Conservation (phyloP, 2,329 filamentous ascomycete species). For the Neonectria magnoliae region DNA sequence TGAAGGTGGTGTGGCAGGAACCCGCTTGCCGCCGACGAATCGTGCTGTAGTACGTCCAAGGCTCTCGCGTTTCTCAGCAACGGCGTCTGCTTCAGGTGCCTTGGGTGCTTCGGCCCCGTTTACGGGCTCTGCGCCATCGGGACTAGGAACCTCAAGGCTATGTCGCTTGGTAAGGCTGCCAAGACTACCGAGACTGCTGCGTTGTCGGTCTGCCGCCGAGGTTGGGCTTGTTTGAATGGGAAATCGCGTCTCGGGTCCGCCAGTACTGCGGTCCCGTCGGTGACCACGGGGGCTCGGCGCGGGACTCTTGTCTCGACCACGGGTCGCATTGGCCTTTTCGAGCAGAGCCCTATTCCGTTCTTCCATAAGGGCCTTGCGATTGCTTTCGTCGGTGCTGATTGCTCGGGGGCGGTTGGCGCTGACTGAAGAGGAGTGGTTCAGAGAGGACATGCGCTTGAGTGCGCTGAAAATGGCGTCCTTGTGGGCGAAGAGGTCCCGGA, state of each 20-base stretch:
- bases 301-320: conserved; percentile 80
- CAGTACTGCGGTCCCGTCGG: conserved; percentile 82
- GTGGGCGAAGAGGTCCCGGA: conserved; percentile 91
- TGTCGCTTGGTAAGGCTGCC: conserved; percentile 64
- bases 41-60: conserved; percentile 58
- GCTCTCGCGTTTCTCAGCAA: conserved; percentile 71
- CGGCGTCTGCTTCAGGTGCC: conserved; percentile 35
- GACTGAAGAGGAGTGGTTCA: conserved; percentile 71
- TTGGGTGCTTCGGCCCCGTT: conserved; percentile 53
- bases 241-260: conserved; percentile 81
- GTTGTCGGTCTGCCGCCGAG: conserved; percentile 61
- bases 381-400: conserved; percentile 95
- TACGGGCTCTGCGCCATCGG: conserved; percentile 55
- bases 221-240: conserved; percentile 78
- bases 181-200: conserved; percentile 61
- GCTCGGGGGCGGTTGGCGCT: conserved; percentile 76
- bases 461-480: conserved; percentile 97
- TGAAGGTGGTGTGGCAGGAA: conserved; percentile 45
- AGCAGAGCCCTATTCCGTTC: conserved; percentile 87
- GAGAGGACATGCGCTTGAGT: conserved; percentile 86
- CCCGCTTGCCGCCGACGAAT: conserved; percentile 62
- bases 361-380: conserved; percentile 92
- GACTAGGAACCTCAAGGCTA: conserved; percentile 84
- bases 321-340: conserved; percentile 69
- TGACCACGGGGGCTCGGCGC: conserved; percentile 71